Evolutionary conservation across 78 protist species (phyloP), one percentile per base, ranked within the genome.

Genomic region (Dictyostelium purpureum): DNA sequence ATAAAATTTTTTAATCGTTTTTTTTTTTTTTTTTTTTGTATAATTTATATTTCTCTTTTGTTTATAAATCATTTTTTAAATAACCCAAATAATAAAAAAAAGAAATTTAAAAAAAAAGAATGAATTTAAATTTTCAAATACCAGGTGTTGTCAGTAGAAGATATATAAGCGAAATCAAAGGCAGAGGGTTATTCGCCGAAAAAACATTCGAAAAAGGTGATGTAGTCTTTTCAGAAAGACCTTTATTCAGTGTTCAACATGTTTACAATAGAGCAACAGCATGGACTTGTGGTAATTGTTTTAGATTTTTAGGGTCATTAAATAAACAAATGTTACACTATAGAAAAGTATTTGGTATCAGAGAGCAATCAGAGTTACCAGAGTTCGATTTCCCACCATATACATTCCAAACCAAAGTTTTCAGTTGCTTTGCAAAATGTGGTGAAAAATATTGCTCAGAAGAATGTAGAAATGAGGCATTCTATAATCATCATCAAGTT

Each of bases 281-380:
- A 69, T 89, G 94, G 94, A 89, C 94, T 26, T 89, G 94, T 63
- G 94, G 88, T 18, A 52, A 77, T 77, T 89, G 94, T 38, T 79
- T 77, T 49, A 69, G 49, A 33, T 89, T 89, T 57, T 45, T 89
- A 16, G 94, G 94, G 14, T 66, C 87, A 31, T 63, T 89, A 35
- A 73, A 89, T 40, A 31, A 54, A 18, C 94, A 89, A 49, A 0
- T 89, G 28, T 16, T 33, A 43, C 87, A 74, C 66, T 79, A 89
- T 24, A 66, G 52, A 33, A 59, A 65, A 19, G 40, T 77, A 21
- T 74, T 82, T 40, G 49, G 42, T 12, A 24, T 82, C 40, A 63
- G 37, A 37, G 87, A 77, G 14, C 33, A 77, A 40, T 54, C 59
- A 33, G 79, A 43, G 24, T 37, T 63, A 21, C 89, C 89, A 43